phyloP scores from a whole-genome alignment of 2,329 filamentous ascomycete genomes.

The Apiospora arundinis region DNA sequence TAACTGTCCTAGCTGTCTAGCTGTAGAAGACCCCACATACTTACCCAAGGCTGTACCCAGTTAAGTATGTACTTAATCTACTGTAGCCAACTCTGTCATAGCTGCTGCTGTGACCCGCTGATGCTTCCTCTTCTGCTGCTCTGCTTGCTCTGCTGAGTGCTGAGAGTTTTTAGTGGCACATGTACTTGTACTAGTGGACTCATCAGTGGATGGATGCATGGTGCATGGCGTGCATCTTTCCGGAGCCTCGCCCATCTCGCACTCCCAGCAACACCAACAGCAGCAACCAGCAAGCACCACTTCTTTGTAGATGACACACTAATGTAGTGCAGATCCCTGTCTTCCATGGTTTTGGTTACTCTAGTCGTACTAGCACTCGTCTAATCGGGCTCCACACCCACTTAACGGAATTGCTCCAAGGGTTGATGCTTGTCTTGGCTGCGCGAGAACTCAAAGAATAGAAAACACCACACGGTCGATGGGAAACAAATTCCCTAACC shows the following conservation, averaged over 20 bases:
- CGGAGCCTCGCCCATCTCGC: conserved; percentile 1
- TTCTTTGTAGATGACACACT: conserved; percentile 11
- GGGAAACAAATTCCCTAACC: conserved; percentile 6
- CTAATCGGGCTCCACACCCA: neutral
- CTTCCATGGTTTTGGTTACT: conserved; percentile 14
- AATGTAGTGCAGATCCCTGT: conserved; percentile 15
- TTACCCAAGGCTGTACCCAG: no score
- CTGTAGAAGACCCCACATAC: neutral
- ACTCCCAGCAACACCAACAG: no score
- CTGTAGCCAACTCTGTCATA: neutral
- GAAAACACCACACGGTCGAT: conserved; percentile 8
- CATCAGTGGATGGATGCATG: neutral
- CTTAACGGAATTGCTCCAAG: conserved; percentile 12
- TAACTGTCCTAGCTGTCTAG: no score
- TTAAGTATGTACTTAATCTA: no score
- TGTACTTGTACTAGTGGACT: neutral
- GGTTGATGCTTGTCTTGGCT: conserved; percentile 10
- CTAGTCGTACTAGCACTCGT: conserved; percentile 10
- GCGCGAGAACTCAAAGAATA: neutral
- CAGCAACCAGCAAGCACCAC: neutral
- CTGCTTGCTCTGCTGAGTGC: neutral
- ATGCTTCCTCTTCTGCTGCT: neutral
- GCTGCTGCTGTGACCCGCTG: neutral
- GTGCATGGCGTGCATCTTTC: neutral
- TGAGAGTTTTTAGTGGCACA: neutral